phyloP scores from a whole-genome alignment of 345 rosid genomes.

The Raphanus raphanistrum region DNA sequence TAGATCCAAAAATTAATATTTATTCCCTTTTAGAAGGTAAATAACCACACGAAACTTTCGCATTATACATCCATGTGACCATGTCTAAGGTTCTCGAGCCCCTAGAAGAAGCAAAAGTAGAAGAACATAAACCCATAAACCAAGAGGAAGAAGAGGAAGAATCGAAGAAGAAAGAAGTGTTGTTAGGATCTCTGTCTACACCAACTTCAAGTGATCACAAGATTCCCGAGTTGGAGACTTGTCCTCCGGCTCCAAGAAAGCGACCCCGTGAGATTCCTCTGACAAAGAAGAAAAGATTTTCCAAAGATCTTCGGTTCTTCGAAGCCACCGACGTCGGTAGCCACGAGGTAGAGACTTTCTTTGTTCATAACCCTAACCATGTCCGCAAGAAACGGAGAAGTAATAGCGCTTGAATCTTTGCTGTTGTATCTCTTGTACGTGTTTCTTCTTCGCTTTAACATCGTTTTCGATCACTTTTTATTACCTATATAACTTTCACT shows the following conservation, averaged over 20 bases:
- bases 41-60: slow-evolving; percentile 27
- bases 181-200: slow-evolving; percentile 31
- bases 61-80: slow-evolving; percentile 39
- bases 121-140: slow-evolving; percentile 19
- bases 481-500: slow-evolving; percentile 17
- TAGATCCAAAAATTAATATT: slow-evolving; percentile 20
- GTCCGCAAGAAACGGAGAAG: slow-evolving; percentile 34
- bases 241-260: slow-evolving; percentile 40
- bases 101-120: slow-evolving; percentile 22
- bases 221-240: slow-evolving; percentile 36
- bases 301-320: slow-evolving; percentile 37
- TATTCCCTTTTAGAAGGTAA: slow-evolving; percentile 30
- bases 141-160: slow-evolving; percentile 14
- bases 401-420: slow-evolving; percentile 28
- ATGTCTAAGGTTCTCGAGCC: slow-evolving; percentile 39
- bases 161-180: slow-evolving; percentile 25
- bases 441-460: background rate
- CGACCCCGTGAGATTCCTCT: slow-evolving; percentile 35
- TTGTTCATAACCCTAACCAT: slow-evolving; percentile 26
- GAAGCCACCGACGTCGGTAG: slow-evolving; percentile 41
- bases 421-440: background rate
- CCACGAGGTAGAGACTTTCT: slow-evolving; percentile 39
- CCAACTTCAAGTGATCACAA: slow-evolving; percentile 41
- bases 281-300: slow-evolving; percentile 27
- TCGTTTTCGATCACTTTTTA: slow-evolving; percentile 19